These are phyloP conservation scores for Plasmodium vivax DNA, from an alignment of 169 alveolate genomes.

Conservation along the genomic window DNA sequence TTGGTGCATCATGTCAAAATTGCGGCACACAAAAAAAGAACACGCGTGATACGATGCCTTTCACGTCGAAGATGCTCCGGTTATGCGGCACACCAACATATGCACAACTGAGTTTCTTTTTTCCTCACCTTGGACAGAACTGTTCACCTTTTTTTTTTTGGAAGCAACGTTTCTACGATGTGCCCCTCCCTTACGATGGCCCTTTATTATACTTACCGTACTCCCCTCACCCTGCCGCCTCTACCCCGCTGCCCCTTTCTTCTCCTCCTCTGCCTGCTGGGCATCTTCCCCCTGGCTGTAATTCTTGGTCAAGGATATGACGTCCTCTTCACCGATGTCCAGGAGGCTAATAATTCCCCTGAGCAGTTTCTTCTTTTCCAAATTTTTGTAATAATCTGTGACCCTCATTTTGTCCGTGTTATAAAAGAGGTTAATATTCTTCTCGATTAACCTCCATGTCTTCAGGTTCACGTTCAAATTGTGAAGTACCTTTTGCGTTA, in stretches of 20 bases:
- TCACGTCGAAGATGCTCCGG: neutral
- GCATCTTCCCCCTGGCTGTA: neutral
- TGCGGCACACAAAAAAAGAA: neutral
- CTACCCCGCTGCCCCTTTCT: neutral
- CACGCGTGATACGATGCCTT: neutral
- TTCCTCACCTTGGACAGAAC: neutral
- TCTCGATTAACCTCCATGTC: slow-evolving; percentile 66
- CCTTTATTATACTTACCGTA: neutral
- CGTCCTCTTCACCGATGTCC: slow-evolving; percentile 71
- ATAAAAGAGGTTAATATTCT: slow-evolving; percentile 66
- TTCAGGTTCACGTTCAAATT: slow-evolving; percentile 54
- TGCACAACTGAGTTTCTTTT: neutral
- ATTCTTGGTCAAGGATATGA: slow-evolving; percentile 52
- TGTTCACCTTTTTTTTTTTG: too few species aligned
- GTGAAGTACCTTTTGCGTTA: slow-evolving; percentile 56
- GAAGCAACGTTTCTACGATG: neutral
- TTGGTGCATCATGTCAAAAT: neutral
- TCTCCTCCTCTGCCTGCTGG: neutral
- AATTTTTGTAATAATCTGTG: slow-evolving; percentile 66
- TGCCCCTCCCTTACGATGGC: neutral
- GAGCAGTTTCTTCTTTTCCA: slow-evolving; percentile 56
- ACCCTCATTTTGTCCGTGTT: slow-evolving; percentile 74
- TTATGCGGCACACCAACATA: neutral
- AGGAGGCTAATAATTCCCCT: slow-evolving; percentile 59
- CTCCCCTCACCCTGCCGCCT: neutral